Conservation (phyloP, 768 basidiomycete species). For the Favolaschia claudopus region DNA sequence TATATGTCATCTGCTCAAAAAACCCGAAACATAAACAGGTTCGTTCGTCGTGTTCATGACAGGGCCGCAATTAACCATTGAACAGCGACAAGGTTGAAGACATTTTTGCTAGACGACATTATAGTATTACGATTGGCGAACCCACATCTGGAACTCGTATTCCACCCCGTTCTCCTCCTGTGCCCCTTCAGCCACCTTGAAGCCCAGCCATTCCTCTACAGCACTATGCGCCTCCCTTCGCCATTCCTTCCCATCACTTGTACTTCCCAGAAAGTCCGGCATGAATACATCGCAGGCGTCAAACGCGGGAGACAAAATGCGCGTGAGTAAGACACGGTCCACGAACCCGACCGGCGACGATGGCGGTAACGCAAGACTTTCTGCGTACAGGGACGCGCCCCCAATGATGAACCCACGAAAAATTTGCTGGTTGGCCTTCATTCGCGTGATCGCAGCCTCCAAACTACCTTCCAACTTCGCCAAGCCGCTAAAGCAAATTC, state of each 20-base stretch:
- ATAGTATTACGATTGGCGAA: constrained; percentile 43
- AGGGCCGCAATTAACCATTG: constrained; percentile 19
- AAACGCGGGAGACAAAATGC: constrained; percentile 77
- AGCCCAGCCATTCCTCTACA: constrained; percentile 80
- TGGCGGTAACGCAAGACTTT: constrained; percentile 58
- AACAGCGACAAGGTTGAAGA: constrained; percentile 71
- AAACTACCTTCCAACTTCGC: constrained; percentile 36
- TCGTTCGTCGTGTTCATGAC: constrained; percentile 25
- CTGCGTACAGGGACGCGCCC: constrained; percentile 85
- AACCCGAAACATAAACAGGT: constrained; percentile 99
- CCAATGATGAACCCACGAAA: constrained; percentile 88
- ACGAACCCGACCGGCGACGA: constrained; percentile 52
- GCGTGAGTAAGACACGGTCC: constrained; percentile 88
- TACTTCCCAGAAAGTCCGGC: constrained; percentile 66
- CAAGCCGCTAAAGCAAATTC: constrained; percentile 6
- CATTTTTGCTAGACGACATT: neutral
- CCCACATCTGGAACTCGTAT: constrained; percentile 98
- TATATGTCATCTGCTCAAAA: constrained; percentile 92
- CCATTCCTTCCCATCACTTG: constrained; percentile 52
- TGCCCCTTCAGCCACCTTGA: constrained; percentile 75
- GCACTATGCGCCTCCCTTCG: constrained; percentile 63
- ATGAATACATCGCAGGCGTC: constrained; percentile 89
- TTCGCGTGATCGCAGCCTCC: constrained; percentile 47
- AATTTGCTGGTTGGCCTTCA: constrained; percentile 32
- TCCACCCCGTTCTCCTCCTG: constrained; percentile 84